Evolutionary conservation across 352 stramenopile genomes (phyloP).

Genomic region (Aphanomyces invadans): DNA sequence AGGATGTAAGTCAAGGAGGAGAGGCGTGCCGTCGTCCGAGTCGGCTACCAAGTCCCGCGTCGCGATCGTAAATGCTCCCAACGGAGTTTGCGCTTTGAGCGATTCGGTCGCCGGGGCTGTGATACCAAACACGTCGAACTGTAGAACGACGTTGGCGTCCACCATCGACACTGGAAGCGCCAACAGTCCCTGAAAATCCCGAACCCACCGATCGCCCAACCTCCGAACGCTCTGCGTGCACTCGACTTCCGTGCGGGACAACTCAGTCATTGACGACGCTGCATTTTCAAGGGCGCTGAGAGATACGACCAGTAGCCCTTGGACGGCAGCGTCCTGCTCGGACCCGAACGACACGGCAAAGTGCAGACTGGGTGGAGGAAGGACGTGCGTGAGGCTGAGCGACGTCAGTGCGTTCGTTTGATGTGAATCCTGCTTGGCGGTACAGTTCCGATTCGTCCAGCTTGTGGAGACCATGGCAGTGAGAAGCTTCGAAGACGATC

Average conservation of each 20-base stretch:
- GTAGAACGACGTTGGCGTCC: constrained; percentile 51
- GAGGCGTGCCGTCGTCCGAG: constrained; percentile 21
- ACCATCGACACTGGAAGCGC: constrained; percentile 42
- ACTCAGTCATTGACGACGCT: neutral
- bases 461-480: constrained; percentile 9
- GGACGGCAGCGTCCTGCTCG: constrained; percentile 64
- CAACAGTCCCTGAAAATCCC: constrained; percentile 69
- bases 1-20: constrained; percentile 11
- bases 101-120: constrained; percentile 47
- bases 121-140: constrained; percentile 73
- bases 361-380: constrained; percentile 52
- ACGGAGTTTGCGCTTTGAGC: constrained; percentile 49
- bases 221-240: constrained; percentile 54
- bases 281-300: constrained; percentile 41
- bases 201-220: constrained; percentile 64
- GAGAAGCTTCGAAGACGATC: neutral
- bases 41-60: constrained; percentile 6
- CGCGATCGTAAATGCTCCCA: constrained; percentile 36
- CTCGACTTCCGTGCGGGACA: constrained; percentile 73
- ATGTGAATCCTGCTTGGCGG: neutral
- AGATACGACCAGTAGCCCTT: constrained; percentile 51
- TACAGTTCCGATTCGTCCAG: constrained; percentile 20
- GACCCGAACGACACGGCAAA: constrained; percentile 68
- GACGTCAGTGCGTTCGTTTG: neutral
- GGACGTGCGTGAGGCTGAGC: constrained; percentile 60